Conservation (phyloP, 805 yeast species). For the Ogataea sp. region DNA sequence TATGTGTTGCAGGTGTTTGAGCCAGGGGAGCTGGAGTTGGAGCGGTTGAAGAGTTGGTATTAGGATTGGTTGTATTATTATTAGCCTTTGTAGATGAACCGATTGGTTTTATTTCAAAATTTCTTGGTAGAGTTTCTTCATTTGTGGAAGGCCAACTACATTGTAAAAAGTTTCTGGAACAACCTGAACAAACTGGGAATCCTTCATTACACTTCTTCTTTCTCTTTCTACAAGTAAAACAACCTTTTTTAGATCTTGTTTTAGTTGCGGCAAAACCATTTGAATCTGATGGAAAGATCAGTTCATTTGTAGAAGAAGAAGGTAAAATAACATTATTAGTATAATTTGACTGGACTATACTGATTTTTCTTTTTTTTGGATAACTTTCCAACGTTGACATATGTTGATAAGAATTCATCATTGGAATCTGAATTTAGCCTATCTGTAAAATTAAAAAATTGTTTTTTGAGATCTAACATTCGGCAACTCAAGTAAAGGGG, state of each 20-base stretch:
- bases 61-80: neutral
- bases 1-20: too few relatives aligned
- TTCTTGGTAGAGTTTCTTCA: constrained; percentile 18
- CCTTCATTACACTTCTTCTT: constrained; percentile 30
- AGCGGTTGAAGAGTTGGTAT: neutral
- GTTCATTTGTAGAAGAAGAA: neutral
- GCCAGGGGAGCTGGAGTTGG: neutral
- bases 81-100: neutral
- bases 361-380: constrained; percentile 1
- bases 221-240: constrained; percentile 29
- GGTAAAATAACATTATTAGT: neutral
- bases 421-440: neutral
- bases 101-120: constrained; percentile 17
- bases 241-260: constrained; percentile 25
- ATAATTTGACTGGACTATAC: neutral
- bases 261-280: constrained; percentile 1
- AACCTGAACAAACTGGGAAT: constrained; percentile 25
- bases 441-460: neutral
- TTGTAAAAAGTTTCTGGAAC: constrained; percentile 23
- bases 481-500: constrained; percentile 5
- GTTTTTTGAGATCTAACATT: constrained; percentile 2
- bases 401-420: constrained; percentile 5
- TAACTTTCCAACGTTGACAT: neutral
- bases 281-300: neutral
- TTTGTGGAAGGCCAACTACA: constrained; percentile 24